Base-by-base conservation (phyloP, 495 filamentous ascomycete species). In the Aspergillus saccharolyticus region DNA sequence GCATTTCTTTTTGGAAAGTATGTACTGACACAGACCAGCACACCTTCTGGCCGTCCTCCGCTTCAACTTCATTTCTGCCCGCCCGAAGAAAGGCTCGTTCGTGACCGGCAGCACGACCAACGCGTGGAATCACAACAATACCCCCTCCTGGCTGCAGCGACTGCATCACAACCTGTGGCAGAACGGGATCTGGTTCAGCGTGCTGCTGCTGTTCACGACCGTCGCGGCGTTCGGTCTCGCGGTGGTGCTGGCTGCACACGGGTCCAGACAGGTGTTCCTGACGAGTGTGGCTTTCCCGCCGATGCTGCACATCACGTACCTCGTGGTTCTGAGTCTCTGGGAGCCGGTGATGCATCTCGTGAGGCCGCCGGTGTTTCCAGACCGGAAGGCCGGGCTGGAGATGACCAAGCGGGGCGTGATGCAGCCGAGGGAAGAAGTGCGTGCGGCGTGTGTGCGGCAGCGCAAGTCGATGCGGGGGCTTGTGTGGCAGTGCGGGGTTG, bases 51-150 rank as follows among this genome's bases (percentile, higher is more conserved):
- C 60, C 6, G 60, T 74, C 24, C 10, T 66, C 12, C 55, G 60
- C 44, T 75, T 72, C 33, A 62, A 74, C 42, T 53, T 69, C 14
- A 43, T 71, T 12, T 62, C 69, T 8, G 63, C 45, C 45, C 68
- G 66, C 39, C 70, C 72, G 0, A 72, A 67, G 17, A 28, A 28
- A 28, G 72, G 72, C 2, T 75, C 72, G 0, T 72, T 74, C 42
- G 68, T 75, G 2, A 75, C 72, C 1, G 72, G 72, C 16, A 75
- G 71, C 56, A 68, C 52, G 0, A 64, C 57, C 1, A 73, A 75
- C 44, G 60, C 67, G 2, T 61, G 64, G 66, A 66, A 71, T 53
- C 57, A 25, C 42, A 50, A 33, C 44, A 45, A 56, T 16, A 21
- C 28, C 16, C 55, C 43, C 21, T 62, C 57, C 1, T 20, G 44